These are phyloP conservation scores for Vitis labrusca DNA, from an alignment of 164 flowering plant genomes.

Conservation along the genomic window DNA sequence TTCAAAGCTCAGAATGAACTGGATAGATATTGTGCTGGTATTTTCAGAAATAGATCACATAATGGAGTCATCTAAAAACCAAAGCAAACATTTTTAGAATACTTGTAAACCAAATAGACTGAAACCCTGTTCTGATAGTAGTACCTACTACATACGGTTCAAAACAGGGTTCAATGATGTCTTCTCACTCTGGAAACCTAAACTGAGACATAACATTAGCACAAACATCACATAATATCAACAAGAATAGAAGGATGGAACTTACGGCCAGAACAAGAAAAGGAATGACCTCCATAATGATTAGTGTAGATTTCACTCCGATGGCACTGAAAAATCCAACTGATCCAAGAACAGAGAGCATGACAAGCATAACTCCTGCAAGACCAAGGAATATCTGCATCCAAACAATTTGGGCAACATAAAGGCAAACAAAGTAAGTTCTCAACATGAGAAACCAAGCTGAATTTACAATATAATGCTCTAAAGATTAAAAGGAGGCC, in stretches of 20 bases:
- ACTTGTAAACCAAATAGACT: neutral
- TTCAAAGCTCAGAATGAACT: neutral
- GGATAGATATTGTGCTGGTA: neutral
- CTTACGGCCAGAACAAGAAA: conserved; percentile 99
- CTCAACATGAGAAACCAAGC: neutral
- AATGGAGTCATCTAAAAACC: neutral
- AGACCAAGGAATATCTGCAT: conserved; percentile 86
- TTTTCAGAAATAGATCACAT: neutral
- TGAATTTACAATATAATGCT: neutral
- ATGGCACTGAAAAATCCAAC: conserved; percentile 95
- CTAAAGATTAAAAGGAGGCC: no score
- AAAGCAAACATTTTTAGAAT: neutral
- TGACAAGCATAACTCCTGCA: conserved; percentile 88
- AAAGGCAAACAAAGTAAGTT: neutral
- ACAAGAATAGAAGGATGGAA: conserved; percentile 7
- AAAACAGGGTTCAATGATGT: neutral
- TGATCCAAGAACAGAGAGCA: conserved; percentile 91
- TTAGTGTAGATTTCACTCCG: conserved; percentile 95
- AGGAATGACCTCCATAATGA: conserved; percentile 99
- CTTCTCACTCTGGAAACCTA: neutral
- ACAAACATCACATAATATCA: neutral
- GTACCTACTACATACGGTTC: neutral
- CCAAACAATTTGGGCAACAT: conserved; percentile 5
- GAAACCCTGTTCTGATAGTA: neutral
- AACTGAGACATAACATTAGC: neutral